Percentiles rank a stretch among this genome's conserved stretches.
phyloP scores from a whole-genome alignment of 768 basidiomycete genomes.

The Butyriboletus loyo region DNA sequence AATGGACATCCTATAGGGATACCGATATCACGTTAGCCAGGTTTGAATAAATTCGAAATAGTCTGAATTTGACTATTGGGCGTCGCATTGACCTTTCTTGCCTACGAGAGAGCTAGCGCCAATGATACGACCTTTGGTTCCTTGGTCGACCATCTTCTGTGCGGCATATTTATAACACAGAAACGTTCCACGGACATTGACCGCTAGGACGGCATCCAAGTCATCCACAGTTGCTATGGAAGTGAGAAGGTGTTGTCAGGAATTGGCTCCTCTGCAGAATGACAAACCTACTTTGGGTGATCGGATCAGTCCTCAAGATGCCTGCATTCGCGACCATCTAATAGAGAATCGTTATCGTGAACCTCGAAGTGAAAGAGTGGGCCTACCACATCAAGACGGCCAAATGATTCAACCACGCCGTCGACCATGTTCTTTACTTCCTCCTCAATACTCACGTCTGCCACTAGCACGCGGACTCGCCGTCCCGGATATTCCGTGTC shows the following conservation, averaged over 20 bases:
- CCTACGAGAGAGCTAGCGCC: conserved; percentile 38
- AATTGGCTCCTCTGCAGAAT: not conserved
- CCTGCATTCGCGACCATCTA: conserved; percentile 22
- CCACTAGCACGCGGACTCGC: conserved; percentile 11
- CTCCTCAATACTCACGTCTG: conserved; percentile 28
- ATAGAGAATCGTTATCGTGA: not conserved
- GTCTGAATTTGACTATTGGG: no score
- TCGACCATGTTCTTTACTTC: conserved; percentile 33
- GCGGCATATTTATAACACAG: conserved; percentile 44
- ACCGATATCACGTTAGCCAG: not conserved
- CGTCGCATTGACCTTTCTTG: conserved; percentile 21
- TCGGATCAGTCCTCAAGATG: conserved; percentile 8
- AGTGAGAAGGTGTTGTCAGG: not conserved
- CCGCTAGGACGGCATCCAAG: conserved; percentile 31
- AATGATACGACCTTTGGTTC: conserved; percentile 41
- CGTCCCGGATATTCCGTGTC: conserved; percentile 1
- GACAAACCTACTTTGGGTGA: conserved; percentile 6
- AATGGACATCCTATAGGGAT: conserved; percentile 27
- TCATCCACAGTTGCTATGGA: conserved; percentile 31
- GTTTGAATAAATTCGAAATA: not conserved
- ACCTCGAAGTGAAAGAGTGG: not conserved
- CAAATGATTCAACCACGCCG: conserved; percentile 22
- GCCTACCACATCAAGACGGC: conserved; percentile 36
- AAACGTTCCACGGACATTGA: conserved; percentile 41
- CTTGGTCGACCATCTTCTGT: conserved; percentile 43